Evolutionary conservation across 1,284 basidiomycete species (phyloP).

Genomic region (Apiotrichum akiyoshidainum): DNA sequence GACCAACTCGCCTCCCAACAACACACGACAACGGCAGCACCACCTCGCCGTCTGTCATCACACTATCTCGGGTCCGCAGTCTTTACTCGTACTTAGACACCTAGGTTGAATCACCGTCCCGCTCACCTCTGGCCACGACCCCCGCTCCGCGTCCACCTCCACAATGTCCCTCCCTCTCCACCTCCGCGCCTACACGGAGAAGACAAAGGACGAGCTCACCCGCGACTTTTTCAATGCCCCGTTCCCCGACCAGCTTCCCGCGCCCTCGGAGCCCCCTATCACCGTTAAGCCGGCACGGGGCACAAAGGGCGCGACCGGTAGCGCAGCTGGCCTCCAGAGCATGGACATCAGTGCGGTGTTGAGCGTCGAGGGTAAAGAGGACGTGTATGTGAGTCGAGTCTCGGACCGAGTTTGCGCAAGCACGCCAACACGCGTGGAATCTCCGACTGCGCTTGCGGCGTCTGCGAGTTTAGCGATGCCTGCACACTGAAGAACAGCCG

Average conservation of each 20-base stretch:
- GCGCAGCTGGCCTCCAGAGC: constrained; percentile 46
- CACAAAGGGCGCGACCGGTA: constrained; percentile 2
- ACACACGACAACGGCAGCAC: no score
- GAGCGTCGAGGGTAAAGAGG: constrained; percentile 77
- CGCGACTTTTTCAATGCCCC: constrained; percentile 82
- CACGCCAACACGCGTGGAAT: no score
- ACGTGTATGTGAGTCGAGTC: constrained; percentile 75
- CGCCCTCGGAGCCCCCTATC: constrained; percentile 33
- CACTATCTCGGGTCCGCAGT: no score
- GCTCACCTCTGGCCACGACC: neutral
- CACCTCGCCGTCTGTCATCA: no score
- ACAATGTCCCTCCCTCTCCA: constrained; percentile 58
- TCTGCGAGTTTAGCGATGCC: no score
- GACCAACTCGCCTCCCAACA: no score
- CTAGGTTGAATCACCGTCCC: neutral
- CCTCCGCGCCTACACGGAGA: constrained; percentile 83
- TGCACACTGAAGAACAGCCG: no score
- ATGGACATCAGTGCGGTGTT: constrained; percentile 91
- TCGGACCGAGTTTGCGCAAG: no score
- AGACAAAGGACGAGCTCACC: constrained; percentile 75
- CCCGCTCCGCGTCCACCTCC: neutral
- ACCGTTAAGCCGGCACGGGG: constrained; percentile 30
- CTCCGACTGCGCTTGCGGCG: no score
- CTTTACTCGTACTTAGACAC: no score
- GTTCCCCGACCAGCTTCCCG: constrained; percentile 36